Conservation (phyloP, 2,329 filamentous ascomycete genomes). For the Magnaporthiopsis incrustans region DNA sequence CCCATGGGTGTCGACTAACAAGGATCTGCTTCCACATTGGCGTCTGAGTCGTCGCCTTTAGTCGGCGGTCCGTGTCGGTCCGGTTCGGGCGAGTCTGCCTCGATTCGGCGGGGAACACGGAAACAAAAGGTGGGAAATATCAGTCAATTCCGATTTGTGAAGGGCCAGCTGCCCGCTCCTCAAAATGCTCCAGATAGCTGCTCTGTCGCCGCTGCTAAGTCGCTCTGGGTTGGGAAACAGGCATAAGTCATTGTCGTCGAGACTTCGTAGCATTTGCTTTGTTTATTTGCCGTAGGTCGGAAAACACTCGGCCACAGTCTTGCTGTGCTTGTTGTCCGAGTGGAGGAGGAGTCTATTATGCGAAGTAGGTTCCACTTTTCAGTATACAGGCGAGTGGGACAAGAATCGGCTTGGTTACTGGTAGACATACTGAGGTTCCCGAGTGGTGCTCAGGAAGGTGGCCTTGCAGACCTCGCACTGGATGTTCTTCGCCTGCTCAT, state of each 20-base stretch:
- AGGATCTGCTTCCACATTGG: neutral
- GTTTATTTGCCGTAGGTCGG: conserved; percentile 25
- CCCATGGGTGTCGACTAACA: neutral
- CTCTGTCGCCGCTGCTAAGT: neutral
- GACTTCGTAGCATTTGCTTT: neutral
- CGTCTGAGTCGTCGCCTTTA: neutral
- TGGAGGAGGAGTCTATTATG: conserved; percentile 55
- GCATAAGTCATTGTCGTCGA: neutral
- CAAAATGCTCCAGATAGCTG: neutral
- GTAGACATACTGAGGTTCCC: conserved; percentile 56
- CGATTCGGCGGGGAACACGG: too few species aligned
- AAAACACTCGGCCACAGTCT: conserved; percentile 65
- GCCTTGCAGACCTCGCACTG: conserved; percentile 71
- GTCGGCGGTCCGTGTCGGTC: too few species aligned
- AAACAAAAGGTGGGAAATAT: neutral
- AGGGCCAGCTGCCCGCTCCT: neutral
- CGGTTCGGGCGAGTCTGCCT: neutral
- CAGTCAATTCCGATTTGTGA: neutral
- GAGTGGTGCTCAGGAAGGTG: conserved; percentile 71
- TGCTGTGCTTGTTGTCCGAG: conserved; percentile 69
- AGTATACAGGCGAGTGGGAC: conserved; percentile 1
- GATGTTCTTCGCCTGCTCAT: conserved; percentile 66
- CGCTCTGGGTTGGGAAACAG: neutral
- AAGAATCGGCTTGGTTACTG: conserved; percentile 1
- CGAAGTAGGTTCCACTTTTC: conserved; percentile 6